Conservation (phyloP, 2,329 filamentous ascomycete species). For the Onygenales sp. region DNA sequence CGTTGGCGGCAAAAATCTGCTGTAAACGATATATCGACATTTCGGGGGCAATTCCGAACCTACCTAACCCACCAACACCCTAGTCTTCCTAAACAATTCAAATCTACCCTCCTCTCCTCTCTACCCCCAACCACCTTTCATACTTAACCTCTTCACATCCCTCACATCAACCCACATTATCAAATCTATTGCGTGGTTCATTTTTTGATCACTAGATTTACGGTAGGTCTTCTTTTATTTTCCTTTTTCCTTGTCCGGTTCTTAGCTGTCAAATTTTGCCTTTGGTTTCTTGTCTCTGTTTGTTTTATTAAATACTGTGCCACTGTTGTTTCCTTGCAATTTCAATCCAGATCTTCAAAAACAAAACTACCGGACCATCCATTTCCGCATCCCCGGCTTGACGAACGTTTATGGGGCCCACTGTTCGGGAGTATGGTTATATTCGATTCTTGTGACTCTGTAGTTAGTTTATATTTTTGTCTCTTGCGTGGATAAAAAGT, state of each 20-base stretch:
- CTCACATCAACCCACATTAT: neutral
- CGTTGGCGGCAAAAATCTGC: conserved; percentile 55
- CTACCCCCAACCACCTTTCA: neutral
- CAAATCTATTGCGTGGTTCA: neutral
- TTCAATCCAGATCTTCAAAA: neutral
- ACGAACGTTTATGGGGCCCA: neutral
- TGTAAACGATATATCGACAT: conserved; percentile 21
- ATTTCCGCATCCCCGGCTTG: neutral
- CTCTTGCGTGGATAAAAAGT: neutral
- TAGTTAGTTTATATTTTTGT: neutral
- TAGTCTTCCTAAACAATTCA: neutral
- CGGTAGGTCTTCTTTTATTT: neutral
- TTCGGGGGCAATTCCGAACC: too few relatives aligned
- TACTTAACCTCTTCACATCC: neutral
- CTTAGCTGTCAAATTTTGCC: neutral
- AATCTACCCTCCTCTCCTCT: neutral
- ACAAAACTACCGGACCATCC: neutral
- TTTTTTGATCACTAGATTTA: neutral
- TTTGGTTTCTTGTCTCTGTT: neutral
- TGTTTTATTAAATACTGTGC: neutral
- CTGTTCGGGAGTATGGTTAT: too few relatives aligned
- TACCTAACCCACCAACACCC: too few relatives aligned
- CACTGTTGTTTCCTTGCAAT: too few relatives aligned
- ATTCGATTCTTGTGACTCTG: neutral
- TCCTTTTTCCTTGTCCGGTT: neutral